These are phyloP conservation scores for Epichloe sp. DNA, from an alignment of 2,329 filamentous ascomycete genomes.

Conservation along the genomic window DNA sequence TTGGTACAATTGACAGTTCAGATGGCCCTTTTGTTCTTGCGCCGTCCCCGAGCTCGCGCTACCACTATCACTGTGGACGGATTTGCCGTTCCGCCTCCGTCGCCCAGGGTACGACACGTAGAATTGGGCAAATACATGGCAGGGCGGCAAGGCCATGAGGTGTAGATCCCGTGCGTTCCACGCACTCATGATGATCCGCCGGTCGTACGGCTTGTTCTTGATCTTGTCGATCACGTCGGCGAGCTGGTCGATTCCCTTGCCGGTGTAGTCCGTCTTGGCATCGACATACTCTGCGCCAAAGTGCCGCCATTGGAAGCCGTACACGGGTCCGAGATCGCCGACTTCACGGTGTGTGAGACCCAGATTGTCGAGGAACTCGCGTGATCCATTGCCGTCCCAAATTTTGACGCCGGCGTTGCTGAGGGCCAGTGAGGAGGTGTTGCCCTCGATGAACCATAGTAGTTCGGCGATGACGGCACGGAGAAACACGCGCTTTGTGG, in stretches of 20 bases:
- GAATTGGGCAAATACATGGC: slow-evolving; percentile 97
- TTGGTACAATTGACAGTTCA: slow-evolving; percentile 88
- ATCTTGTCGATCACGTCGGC: slow-evolving; percentile 83
- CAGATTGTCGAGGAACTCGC: slow-evolving; percentile 76
- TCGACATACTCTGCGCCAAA: slow-evolving; percentile 87
- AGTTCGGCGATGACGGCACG: slow-evolving; percentile 84
- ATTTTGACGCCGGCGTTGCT: slow-evolving; percentile 79
- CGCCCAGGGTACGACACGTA: slow-evolving; percentile 63
- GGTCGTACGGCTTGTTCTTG: slow-evolving; percentile 70
- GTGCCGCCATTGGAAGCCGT: slow-evolving; percentile 98
- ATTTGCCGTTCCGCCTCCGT: slow-evolving; percentile 3
- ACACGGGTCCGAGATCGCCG: slow-evolving; percentile 88
- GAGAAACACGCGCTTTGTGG: slow-evolving; percentile 91
- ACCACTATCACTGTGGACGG: not conserved
- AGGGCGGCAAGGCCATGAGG: slow-evolving; percentile 86
- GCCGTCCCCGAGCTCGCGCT: not conserved
- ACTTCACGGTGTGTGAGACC: slow-evolving; percentile 70
- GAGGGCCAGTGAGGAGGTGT: slow-evolving; percentile 66
- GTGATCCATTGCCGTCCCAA: slow-evolving; percentile 94
- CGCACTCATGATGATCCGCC: slow-evolving; percentile 77
- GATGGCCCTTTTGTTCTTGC: slow-evolving; percentile 42
- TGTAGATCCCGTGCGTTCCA: slow-evolving; percentile 85
- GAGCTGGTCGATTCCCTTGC: slow-evolving; percentile 85
- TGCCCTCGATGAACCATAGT: slow-evolving; percentile 86
- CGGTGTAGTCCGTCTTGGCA: slow-evolving; percentile 66